Percentiles rank a stretch among this genome's conserved stretches.
phyloP scores from a whole-genome alignment of 306 rosid species.

The Rubus parviflorus region DNA sequence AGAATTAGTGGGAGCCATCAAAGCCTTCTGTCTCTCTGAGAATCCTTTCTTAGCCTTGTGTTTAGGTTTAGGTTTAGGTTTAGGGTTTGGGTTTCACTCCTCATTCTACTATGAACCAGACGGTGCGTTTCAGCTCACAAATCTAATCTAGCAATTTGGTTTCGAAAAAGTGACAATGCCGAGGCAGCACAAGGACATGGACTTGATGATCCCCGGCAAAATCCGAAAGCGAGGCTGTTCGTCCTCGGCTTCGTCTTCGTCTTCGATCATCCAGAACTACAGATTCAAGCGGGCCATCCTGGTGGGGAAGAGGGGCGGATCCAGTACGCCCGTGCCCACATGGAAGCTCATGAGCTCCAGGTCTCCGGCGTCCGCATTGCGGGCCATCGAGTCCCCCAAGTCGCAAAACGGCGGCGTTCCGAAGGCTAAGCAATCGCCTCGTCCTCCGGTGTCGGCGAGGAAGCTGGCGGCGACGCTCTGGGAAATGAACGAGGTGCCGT shows the following conservation, averaged over 20 bases:
- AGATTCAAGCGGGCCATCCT: conserved; percentile 87
- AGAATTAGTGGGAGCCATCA: conserved; percentile 13
- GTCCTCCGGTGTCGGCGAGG: conserved; percentile 85
- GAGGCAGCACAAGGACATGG: conserved; percentile 60
- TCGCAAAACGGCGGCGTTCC: conserved; percentile 33
- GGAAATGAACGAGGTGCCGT: conserved; percentile 99
- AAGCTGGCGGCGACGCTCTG: conserved; percentile 96
- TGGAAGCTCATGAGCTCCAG: conserved; percentile 74
- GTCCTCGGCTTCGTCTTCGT: conserved; percentile 86
- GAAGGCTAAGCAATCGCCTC: conserved; percentile 41
- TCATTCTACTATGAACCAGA: conserved; percentile 3
- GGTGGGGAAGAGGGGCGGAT: conserved; percentile 82
- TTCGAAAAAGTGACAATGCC: conserved; percentile 41
- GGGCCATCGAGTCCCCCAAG: conserved; percentile 62
- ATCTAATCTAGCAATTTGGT: not conserved
- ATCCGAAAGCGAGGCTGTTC: conserved; percentile 96
- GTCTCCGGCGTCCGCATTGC: conserved; percentile 70
- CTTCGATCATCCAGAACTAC: conserved; percentile 79
- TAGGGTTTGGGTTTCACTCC: conserved; percentile 18
- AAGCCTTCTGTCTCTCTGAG: not conserved
- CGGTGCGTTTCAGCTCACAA: conserved; percentile 1
- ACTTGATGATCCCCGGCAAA: conserved; percentile 74
- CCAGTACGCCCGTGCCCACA: conserved; percentile 86
- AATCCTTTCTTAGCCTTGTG: not conserved
- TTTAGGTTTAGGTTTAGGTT: not conserved